Conservation (phyloP, 2,329 filamentous ascomycete species). For the Ambrosiella cleistominuta region DNA sequence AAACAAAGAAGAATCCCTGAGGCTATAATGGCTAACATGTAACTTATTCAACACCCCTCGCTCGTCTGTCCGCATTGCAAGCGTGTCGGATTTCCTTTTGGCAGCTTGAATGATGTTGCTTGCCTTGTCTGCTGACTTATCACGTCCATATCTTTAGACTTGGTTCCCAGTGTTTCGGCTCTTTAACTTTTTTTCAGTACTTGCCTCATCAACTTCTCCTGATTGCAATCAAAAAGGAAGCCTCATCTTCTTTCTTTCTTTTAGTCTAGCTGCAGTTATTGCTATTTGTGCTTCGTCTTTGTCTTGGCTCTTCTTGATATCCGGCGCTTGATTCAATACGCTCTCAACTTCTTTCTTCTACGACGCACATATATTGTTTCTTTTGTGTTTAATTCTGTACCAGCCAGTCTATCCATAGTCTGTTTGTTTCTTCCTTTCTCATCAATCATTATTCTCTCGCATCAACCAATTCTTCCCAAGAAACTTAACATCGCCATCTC, state of each 20-base stretch:
- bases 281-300: conserved; percentile 2
- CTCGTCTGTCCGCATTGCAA: neutral
- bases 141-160: neutral
- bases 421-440: conserved; percentile 2
- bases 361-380: neutral
- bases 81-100: neutral
- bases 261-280: neutral
- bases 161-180: neutral
- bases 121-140: conserved; percentile 1
- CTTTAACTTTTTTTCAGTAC: neutral
- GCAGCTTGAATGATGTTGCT: neutral
- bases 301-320: neutral
- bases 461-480: neutral
- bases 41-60: neutral
- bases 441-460: neutral
- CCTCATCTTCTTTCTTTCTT: neutral
- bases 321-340: neutral
- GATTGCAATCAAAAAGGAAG: neutral
- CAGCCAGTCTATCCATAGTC: conserved; percentile 1
- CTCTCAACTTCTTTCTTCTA: neutral
- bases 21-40: neutral
- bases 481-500: neutral
- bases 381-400: conserved; percentile 3
- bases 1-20: too few relatives aligned
- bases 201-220: neutral